phyloP scores from a whole-genome alignment of 2,329 filamentous ascomycete genomes.

The Xylaria sp. region DNA sequence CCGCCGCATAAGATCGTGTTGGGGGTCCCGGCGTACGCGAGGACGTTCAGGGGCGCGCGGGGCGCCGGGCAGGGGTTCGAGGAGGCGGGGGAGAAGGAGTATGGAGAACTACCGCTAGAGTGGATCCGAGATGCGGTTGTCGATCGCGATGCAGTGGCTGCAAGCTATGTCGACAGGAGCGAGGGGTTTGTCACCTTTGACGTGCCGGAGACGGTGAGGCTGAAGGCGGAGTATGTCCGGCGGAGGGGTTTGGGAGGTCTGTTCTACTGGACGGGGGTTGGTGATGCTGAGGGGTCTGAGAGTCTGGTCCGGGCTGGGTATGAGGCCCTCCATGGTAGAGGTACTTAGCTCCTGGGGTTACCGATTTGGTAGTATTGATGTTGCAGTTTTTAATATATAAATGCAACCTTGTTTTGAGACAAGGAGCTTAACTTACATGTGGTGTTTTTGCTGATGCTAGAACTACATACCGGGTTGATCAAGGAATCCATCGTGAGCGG shows the following conservation, averaged over 20 bases:
- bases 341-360: too few species aligned
- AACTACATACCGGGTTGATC: slow-evolving; percentile 4
- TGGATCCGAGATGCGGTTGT: slow-evolving; percentile 47
- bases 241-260: slow-evolving; percentile 59
- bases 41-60: slow-evolving; percentile 59
- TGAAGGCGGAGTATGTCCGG: slow-evolving; percentile 64
- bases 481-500: too few species aligned
- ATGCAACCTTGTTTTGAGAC: too few species aligned
- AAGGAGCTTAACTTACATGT: too few species aligned
- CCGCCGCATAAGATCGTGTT: slow-evolving; percentile 61
- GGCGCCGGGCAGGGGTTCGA: slow-evolving; percentile 57
- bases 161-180: slow-evolving; percentile 55
- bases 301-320: slow-evolving; percentile 66
- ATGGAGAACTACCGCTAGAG: slow-evolving; percentile 59
- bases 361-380: too few species aligned
- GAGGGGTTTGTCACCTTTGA: slow-evolving; percentile 67
- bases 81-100: slow-evolving; percentile 60
- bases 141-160: slow-evolving; percentile 57
- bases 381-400: too few species aligned
- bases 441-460: too few species aligned
- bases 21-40: slow-evolving; percentile 65
- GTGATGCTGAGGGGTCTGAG: slow-evolving; percentile 54
- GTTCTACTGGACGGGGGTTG: slow-evolving; percentile 71
- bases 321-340: slow-evolving; percentile 49
- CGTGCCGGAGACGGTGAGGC: slow-evolving; percentile 59